Evolutionary conservation across 2,329 filamentous ascomycete species (phyloP).

Genomic region (Orbilia brochopaga): DNA sequence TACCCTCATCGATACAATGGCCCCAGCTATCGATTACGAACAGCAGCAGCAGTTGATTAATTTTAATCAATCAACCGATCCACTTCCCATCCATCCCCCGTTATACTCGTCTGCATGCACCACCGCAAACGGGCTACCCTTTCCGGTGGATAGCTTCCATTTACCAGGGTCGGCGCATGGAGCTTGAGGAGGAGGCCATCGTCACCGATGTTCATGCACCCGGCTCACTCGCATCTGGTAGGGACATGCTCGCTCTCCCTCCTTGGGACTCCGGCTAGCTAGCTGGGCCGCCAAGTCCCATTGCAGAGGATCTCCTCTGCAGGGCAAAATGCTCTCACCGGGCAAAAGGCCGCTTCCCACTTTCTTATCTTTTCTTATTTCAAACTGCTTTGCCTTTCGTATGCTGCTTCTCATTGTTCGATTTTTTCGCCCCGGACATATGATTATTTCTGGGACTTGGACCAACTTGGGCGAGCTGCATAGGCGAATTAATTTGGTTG

Average conservation of each 20-base stretch:
- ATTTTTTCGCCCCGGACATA: background rate
- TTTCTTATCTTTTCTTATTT: constrained; percentile 7
- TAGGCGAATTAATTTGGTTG: background rate
- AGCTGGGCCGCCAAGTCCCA: too few species aligned
- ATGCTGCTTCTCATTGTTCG: background rate
- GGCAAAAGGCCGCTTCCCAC: constrained; percentile 2
- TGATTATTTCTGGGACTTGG: background rate
- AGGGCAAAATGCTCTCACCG: constrained; percentile 27
- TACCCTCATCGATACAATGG: background rate
- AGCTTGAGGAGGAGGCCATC: constrained; percentile 27
- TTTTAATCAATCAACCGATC: background rate
- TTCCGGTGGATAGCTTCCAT: constrained; percentile 46
- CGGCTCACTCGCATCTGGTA: constrained; percentile 37
- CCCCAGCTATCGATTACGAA: background rate
- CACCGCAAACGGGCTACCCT: constrained; percentile 40
- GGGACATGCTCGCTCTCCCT: constrained; percentile 34
- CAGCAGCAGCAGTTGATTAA: too few species aligned
- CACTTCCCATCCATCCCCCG: background rate
- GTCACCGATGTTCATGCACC: constrained; percentile 48
- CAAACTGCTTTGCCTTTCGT: constrained; percentile 2
- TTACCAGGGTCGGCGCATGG: constrained; percentile 37
- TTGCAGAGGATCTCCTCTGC: constrained; percentile 15
- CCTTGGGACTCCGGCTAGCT: constrained; percentile 17
- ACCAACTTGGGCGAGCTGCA: background rate
- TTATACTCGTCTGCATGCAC: constrained; percentile 23